These are phyloP conservation scores for Curvularia eragrostidis DNA, from an alignment of 2,329 filamentous ascomycete genomes.

Conservation along the genomic window DNA sequence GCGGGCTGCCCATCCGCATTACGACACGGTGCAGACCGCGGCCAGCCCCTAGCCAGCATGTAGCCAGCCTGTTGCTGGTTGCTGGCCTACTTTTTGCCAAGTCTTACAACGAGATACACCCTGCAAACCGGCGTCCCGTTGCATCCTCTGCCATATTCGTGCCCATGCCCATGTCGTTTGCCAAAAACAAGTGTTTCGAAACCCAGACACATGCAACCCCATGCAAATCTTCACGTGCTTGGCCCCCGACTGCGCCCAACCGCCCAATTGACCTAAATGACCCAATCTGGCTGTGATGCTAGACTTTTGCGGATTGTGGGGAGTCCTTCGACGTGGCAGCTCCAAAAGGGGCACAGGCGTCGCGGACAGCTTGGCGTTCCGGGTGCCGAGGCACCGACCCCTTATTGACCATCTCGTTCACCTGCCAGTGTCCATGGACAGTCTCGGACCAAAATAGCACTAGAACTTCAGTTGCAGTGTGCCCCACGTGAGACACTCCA, in stretches of 20 bases:
- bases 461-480: background rate
- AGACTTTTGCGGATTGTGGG: background rate
- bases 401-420: constrained; percentile 1
- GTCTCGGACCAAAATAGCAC: background rate
- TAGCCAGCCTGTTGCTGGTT: constrained; percentile 5
- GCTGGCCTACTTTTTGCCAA: constrained; percentile 17
- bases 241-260: background rate
- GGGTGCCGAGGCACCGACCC: constrained; percentile 4
- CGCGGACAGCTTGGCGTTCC: constrained; percentile 8
- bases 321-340: background rate
- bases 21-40: constrained; percentile 30
- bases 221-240: background rate
- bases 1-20: constrained; percentile 31
- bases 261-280: background rate
- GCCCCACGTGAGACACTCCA: background rate
- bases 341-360: background rate
- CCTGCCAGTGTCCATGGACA: background rate
- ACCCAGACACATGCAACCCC: background rate
- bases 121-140: background rate
- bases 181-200: background rate
- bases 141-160: background rate
- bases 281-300: background rate
- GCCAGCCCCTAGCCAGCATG: constrained; percentile 19
- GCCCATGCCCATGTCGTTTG: background rate
- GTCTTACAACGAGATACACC: constrained; percentile 8